These are phyloP conservation scores for Syzygium oleosum DNA, from an alignment of 345 rosid species.

Conservation along the genomic window DNA sequence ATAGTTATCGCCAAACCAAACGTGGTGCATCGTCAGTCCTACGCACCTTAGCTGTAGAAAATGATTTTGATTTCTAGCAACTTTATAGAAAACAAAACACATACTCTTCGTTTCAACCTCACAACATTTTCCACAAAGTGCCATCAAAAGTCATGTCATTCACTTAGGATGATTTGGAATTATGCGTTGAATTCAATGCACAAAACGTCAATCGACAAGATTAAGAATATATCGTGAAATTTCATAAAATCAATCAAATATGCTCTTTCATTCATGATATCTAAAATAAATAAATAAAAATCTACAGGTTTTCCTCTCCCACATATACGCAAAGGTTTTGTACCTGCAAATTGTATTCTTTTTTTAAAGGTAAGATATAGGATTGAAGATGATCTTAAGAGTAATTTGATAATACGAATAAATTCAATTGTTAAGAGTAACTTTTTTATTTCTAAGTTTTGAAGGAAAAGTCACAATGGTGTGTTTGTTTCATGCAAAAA, in stretches of 20 bases:
- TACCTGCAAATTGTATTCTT: not conserved
- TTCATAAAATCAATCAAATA: not conserved
- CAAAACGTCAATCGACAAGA: not conserved
- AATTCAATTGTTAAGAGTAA: not conserved
- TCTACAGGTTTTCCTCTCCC: not conserved
- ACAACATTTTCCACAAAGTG: not conserved
- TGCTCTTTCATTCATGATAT: not conserved
- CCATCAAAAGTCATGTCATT: not conserved
- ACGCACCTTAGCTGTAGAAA: too few species aligned
- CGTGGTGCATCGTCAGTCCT: not conserved
- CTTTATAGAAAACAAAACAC: not conserved
- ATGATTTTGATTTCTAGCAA: not conserved
- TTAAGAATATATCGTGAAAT: not conserved
- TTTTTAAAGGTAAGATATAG: not conserved
- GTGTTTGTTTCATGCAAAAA: accelerated
- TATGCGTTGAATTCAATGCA: not conserved
- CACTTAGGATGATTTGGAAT: not conserved
- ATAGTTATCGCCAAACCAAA: not conserved
- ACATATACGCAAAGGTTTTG: not conserved
- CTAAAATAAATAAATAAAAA: not conserved
- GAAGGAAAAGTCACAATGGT: not conserved
- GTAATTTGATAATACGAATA: not conserved
- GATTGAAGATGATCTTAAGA: not conserved
- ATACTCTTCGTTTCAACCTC: not conserved
- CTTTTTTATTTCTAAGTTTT: not conserved